Evolutionary conservation across 768 basidiomycete species (phyloP).

Genomic region (Phlebiopsis gigantea): DNA sequence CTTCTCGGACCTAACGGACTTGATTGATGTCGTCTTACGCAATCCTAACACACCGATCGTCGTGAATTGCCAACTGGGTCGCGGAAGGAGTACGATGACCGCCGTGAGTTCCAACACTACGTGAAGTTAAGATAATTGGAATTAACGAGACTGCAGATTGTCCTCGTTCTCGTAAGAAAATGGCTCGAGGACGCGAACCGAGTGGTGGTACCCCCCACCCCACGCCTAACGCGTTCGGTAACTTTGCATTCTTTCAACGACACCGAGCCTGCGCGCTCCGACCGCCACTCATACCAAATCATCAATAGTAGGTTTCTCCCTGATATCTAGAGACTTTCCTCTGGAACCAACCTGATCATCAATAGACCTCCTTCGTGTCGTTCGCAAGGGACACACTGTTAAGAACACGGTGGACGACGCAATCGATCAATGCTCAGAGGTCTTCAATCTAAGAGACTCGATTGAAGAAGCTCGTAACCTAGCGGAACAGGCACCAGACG

Average conservation of each 20-base stretch:
- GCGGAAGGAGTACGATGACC: constrained; percentile 88
- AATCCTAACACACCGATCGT: constrained; percentile 76
- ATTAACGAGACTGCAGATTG: constrained; percentile 42
- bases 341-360: neutral
- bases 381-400: constrained; percentile 80
- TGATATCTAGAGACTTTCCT: neutral
- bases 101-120: constrained; percentile 45
- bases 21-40: constrained; percentile 74
- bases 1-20: constrained; percentile 64
- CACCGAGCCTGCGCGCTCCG: constrained; percentile 23
- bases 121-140: neutral
- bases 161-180: constrained; percentile 76
- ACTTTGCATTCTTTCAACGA: constrained; percentile 42
- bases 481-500: constrained; percentile 75
- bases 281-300: constrained; percentile 71
- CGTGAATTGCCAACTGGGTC: constrained; percentile 92
- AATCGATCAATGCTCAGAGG: constrained; percentile 79
- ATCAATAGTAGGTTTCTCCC: constrained; percentile 87
- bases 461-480: constrained; percentile 79
- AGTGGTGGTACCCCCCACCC: constrained; percentile 30
- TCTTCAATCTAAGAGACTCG: constrained; percentile 81
- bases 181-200: constrained; percentile 56
- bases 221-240: constrained; percentile 32
- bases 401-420: constrained; percentile 85
- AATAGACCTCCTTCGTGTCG: constrained; percentile 75